Evolutionary conservation across 2,329 filamentous ascomycete genomes (phyloP), one percentile per base, ranked within the genome.

Genomic region (Penicillium sp.): DNA sequence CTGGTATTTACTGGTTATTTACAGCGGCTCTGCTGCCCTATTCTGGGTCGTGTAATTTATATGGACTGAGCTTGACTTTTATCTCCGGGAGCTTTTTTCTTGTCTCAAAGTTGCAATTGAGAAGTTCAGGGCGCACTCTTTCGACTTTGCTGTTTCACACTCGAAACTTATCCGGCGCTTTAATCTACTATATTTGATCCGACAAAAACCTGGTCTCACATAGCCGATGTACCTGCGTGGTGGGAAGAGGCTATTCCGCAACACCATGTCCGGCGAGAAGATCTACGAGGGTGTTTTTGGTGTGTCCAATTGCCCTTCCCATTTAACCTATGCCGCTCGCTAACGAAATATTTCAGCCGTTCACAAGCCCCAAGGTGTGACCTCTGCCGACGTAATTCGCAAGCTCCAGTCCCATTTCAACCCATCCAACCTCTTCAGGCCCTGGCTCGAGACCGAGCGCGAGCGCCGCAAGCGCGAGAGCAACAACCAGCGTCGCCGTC

Each of bases 311-410:
- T 19, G 44, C 49, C 3, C 35, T 41, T 31, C 17, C 31, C 8
- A 23, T 50, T 26, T 7, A 58, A 17, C 17, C 3, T 19, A 5
- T 29, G 63, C 15, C 26, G 26, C 26, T 26, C 26, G 13, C 47
- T 38, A 13, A 56, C 30, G 46, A 31, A 3, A 17, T 61, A 52
- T 19, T 35, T 21, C 69, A 97, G 94, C 92, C 76, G 90, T 99
- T 78, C 92, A 97, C 81, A 99, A 99, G 80, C 95, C 95, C 30
- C 84, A 89, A 71, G 91, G 89, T 71, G 87, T 94, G 71, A 92
- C 90, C 75, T 98, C 94, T 38, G 93, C 93, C 55, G 92, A 96
- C 77, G 90, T 96, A 44, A 87, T 99, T 67, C 93, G 94, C 74
- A 90, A 94, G 73, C 88, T 96, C 62, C 93, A 98, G 81, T 81